Evolutionary conservation across 805 yeast species (phyloP), one percentile per base, ranked within the genome.

Genomic region (Candida fluviatilis): DNA sequence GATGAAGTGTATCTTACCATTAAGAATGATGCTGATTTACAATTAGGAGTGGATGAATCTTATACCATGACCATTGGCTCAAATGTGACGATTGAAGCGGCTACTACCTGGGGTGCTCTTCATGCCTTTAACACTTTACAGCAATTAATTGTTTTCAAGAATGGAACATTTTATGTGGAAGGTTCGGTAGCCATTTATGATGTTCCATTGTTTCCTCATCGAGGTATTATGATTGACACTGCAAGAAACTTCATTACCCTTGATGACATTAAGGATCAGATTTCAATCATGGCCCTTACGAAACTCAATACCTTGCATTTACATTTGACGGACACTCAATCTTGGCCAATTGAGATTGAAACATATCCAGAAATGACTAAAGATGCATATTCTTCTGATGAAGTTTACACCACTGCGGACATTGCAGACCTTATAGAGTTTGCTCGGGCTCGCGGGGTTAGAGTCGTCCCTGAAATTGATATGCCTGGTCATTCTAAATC

Each of bases 391-490:
- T 57, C 69, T 3, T 35, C 44, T 2, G 37, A 46, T 6, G 66
- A 66, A 38, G 42, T 48, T 5, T 67, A 60, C 43, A 39, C 60
- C 2, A 51, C 46, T 7, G 34, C 45, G 4, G 68, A 64, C 38
- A 41, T 67, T 16, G 27, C 26, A 13, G 37, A 50, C 11, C 39
- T 67, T 4, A 53, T 67, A 14, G 42, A 44, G 17, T 66, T 64
- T 47, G 71, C 67, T 3, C 39, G 42, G 10, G 48, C 32, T 2
- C 47, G 64, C 34, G 73, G 72, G n/a, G 62, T 67, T 8, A 56
- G 73, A 39, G 52, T 68, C 13, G 46, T 67, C 18, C 71, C 73
- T 5, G 73, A 67, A 44, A 44, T 67, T 21, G 73, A 68, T 42
- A 42, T 61, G 48, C 72, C 73, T 4, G 72, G 71, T 2, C 73